phyloP scores from a whole-genome alignment of 2,329 filamentous ascomycete species.

The Xylaria arbuscula region DNA sequence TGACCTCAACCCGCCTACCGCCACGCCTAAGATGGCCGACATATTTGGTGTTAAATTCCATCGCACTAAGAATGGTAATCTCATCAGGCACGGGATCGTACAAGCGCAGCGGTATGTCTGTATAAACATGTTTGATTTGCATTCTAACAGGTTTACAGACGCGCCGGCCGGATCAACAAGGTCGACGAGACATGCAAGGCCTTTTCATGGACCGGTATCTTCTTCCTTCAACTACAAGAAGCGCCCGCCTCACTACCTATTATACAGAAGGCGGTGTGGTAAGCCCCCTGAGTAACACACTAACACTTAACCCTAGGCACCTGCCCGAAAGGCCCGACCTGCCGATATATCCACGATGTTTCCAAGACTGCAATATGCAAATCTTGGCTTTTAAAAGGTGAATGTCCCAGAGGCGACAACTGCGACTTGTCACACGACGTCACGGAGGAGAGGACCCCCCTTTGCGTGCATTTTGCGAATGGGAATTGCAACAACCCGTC shows the following conservation, averaged over 20 bases:
- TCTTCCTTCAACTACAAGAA: slow-evolving; percentile 53
- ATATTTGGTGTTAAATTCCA: slow-evolving; percentile 85
- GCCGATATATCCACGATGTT: slow-evolving; percentile 85
- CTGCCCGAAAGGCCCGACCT: slow-evolving; percentile 83
- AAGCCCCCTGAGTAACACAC: slow-evolving; percentile 54
- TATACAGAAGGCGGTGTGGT: slow-evolving; percentile 52
- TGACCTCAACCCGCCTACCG: slow-evolving; percentile 69
- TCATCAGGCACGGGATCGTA: slow-evolving; percentile 80
- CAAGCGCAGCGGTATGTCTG: slow-evolving; percentile 77
- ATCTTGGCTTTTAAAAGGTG: slow-evolving; percentile 81
- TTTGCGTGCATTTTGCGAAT: slow-evolving; percentile 89
- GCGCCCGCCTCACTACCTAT: slow-evolving; percentile 50
- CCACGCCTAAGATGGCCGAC: slow-evolving; percentile 78
- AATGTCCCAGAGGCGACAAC: slow-evolving; percentile 78
- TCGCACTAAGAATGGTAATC: slow-evolving; percentile 87
- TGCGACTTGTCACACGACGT: slow-evolving; percentile 94
- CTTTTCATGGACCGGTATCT: slow-evolving; percentile 76
- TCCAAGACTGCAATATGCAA: slow-evolving; percentile 91
- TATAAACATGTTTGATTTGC: slow-evolving; percentile 38
- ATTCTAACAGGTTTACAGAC: slow-evolving; percentile 59
- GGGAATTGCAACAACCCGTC: slow-evolving; percentile 88
- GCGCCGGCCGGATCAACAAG: slow-evolving; percentile 70
- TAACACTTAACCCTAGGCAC: slow-evolving; percentile 72
- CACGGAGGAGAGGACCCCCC: slow-evolving; percentile 83
- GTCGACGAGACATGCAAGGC: slow-evolving; percentile 78